Percentiles rank a stretch among this genome's conserved stretches.
These are phyloP conservation scores for Yamadazyma dendronema DNA, from an alignment of 1,139 yeast genomes.

Conservation along the genomic window DNA sequence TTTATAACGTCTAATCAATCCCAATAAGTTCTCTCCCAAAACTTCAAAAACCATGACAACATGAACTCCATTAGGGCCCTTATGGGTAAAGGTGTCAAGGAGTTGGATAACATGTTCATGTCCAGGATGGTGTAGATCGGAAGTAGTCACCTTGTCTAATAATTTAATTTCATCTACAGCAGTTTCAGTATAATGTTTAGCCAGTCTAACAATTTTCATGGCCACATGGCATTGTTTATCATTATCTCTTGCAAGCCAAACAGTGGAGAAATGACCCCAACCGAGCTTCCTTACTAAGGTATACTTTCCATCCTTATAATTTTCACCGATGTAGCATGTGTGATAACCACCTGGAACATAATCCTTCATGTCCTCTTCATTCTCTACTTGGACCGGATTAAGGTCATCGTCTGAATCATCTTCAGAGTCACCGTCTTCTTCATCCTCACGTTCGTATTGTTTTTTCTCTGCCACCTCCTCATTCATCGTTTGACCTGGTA, in stretches of 20 bases:
- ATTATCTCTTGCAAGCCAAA: conserved; percentile 55
- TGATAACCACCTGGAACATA: conserved; percentile 86
- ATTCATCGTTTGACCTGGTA: no score
- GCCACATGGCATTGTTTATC: conserved; percentile 67
- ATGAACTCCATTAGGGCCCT: conserved; percentile 75
- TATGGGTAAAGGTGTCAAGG: conserved; percentile 64
- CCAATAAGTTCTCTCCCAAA: conserved; percentile 75
- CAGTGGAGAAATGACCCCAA: conserved; percentile 54
- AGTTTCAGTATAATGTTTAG: conserved; percentile 75
- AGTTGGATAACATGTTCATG: conserved; percentile 63
- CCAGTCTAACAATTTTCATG: conserved; percentile 78
- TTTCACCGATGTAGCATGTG: conserved; percentile 77
- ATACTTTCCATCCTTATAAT: conserved; percentile 58
- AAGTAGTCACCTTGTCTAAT: conserved; percentile 45
- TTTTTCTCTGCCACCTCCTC: conserved; percentile 14
- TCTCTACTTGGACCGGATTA: conserved; percentile 40
- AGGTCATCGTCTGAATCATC: conserved; percentile 37
- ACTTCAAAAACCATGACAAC: conserved; percentile 89
- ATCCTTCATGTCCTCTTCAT: conserved; percentile 69
- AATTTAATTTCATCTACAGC: conserved; percentile 82
- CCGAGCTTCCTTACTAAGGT: conserved; percentile 69
- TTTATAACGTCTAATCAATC: conserved; percentile 63
- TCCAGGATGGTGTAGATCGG: conserved; percentile 60
- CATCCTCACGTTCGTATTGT: conserved; percentile 20
- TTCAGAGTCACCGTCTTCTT: conserved; percentile 44